Evolutionary conservation across 768 basidiomycete genomes (phyloP), one percentile per base, ranked within the genome.

Genomic region (Naganishia vaughanmartiniae): DNA sequence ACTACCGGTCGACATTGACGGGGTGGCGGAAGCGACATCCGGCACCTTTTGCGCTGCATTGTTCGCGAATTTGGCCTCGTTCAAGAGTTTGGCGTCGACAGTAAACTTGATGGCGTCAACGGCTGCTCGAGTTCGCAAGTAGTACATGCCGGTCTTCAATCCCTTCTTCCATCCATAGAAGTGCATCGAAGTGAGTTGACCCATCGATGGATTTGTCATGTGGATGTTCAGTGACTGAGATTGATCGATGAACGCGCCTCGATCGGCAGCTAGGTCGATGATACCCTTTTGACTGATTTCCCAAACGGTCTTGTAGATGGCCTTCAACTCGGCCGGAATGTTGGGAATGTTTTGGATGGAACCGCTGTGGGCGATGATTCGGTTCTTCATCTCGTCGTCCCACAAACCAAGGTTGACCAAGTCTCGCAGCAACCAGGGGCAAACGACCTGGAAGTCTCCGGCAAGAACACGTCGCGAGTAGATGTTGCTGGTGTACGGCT

Each of bases 261-360:
- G 93, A 81, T 99, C 96, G n/a, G 96, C 96, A 65, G 96, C 90
- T 75, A 99, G 86, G 83, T 99, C 96, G 70, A 99, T 89, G 73
- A 99, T 88, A 80, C 92, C 93, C 90, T 97, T 98, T 84, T 98
- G 95, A 54, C 87, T 89, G 82, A 99, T 94, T 84, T 99, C 95
- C 95, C 95, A 99, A 58, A 97, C 95, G n/a, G 95, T 99, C 85
- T 97, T 97, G 88, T 99, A 99, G 84, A 99, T 93, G 0, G 91
- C 90, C 83, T 96, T 97, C 83, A 94, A 85, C 74, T 96, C 87
- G 70, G 88, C 89, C 1, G 95, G 94, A 74, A 98, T 92, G 56
- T 78, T 86, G 31, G 91, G 89, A 74, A 97, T 92, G 79, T 88
- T 91, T 80, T 95, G 92, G 56, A 83, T 80, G 55, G 80, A 83